These are phyloP conservation scores for Lactuca saligna DNA, from an alignment of 129 eudicot species.

Conservation along the genomic window DNA sequence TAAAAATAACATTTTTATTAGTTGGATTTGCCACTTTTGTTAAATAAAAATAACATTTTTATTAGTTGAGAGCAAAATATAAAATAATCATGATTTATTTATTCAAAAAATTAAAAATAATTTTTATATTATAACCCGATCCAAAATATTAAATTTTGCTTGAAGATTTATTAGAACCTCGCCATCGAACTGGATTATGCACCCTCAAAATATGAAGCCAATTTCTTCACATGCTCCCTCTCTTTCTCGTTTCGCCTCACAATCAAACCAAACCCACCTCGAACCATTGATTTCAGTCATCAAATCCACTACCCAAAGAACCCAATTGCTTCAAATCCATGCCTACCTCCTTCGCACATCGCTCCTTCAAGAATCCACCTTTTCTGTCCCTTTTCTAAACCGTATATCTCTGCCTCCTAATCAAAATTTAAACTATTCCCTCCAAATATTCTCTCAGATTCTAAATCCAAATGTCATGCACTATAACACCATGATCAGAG, in stretches of 20 bases:
- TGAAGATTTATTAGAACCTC: too few relatives aligned
- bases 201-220: constrained; percentile 5
- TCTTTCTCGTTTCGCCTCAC: constrained; percentile 16
- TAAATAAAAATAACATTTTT: too few relatives aligned
- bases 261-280: constrained; percentile 25
- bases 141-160: too few relatives aligned
- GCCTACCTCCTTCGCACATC: constrained; percentile 61
- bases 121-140: too few relatives aligned
- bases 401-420: constrained; percentile 42
- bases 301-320: constrained; percentile 45
- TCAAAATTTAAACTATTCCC: constrained; percentile 39
- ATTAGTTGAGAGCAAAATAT: too few relatives aligned
- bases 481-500: constrained; percentile 61
- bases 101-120: too few relatives aligned
- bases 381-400: constrained; percentile 51
- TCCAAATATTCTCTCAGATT: constrained; percentile 41
- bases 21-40: too few relatives aligned
- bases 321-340: constrained; percentile 69
- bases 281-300: constrained; percentile 49
- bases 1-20: too few relatives aligned
- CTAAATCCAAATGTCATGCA: constrained; percentile 49
- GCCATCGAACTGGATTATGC: not conserved
- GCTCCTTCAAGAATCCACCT: constrained; percentile 37
- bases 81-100: too few relatives aligned
- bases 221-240: constrained; percentile 17